Evolutionary conservation across 1,284 basidiomycete genomes (phyloP).

Genomic region (Puccinia polysora): DNA sequence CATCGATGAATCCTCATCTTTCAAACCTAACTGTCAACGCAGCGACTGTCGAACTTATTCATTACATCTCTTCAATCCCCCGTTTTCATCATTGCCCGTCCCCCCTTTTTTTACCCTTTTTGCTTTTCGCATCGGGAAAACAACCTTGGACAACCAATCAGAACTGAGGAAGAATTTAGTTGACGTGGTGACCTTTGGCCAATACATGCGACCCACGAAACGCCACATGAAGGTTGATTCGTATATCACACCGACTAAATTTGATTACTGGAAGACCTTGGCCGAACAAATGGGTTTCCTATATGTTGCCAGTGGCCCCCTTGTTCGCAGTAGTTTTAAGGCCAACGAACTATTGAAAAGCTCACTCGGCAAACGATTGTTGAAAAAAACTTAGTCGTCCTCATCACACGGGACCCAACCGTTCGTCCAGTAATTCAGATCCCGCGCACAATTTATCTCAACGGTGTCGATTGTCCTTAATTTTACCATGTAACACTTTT

Average conservation of each 20-base stretch:
- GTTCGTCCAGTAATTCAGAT: too few relatives aligned
- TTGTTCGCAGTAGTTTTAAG: constrained; percentile 96
- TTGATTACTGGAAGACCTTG: constrained; percentile 80
- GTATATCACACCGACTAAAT: constrained; percentile 89
- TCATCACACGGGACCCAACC: too few relatives aligned
- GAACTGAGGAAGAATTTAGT: constrained; percentile 82
- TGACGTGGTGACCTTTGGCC: constrained; percentile 97
- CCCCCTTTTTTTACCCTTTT: not conserved
- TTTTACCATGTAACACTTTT: too few relatives aligned
- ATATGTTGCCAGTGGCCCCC: constrained; percentile 92
- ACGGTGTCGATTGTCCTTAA: too few relatives aligned
- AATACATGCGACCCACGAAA: constrained; percentile 99
- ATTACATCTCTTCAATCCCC: too few relatives aligned
- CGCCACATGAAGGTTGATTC: constrained; percentile 98
- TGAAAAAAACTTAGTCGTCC: too few relatives aligned
- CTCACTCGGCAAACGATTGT: constrained; percentile 45
- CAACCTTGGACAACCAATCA: constrained; percentile 51
- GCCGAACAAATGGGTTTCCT: constrained; percentile 93
- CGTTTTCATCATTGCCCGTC: not conserved
- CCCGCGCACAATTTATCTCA: too few relatives aligned
- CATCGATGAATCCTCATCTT: not conserved
- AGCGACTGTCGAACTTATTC: not conserved
- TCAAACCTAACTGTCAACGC: not conserved
- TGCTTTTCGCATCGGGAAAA: not conserved
- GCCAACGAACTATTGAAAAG: constrained; percentile 56